Conservation (phyloP, 441 rosid species). For the Theobroma grandiflorum region DNA sequence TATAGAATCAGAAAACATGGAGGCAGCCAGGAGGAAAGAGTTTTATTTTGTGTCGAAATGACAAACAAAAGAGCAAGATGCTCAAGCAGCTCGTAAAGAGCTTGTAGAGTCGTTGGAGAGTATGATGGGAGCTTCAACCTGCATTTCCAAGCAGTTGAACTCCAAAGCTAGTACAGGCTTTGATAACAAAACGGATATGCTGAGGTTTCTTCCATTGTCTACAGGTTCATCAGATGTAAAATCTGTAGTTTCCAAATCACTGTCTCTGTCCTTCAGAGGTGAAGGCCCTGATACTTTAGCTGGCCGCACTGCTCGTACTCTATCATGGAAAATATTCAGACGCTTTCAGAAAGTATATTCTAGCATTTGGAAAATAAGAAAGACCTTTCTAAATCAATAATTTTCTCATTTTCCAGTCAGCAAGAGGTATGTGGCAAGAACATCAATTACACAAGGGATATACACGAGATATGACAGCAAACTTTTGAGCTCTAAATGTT, state of each 20-base stretch:
- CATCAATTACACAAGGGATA: background rate
- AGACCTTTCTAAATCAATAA: background rate
- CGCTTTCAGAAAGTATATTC: background rate
- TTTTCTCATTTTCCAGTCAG: background rate
- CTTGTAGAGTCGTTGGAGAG: conserved; percentile 39
- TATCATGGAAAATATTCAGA: conserved; percentile 29
- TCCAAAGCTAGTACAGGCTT: conserved; percentile 86
- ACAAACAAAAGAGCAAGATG: background rate
- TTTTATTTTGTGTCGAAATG: conserved; percentile 4
- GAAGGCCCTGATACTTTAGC: conserved; percentile 56
- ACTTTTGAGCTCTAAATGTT: background rate
- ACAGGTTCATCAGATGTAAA: conserved; percentile 20
- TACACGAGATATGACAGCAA: background rate
- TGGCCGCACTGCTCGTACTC: conserved; percentile 72
- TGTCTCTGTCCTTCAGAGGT: conserved; percentile 32
- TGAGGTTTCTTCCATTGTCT: conserved; percentile 47
- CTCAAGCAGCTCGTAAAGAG: conserved; percentile 40
- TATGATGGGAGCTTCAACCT: conserved; percentile 80
- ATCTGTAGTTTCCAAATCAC: conserved; percentile 26
- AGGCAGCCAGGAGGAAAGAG: background rate
- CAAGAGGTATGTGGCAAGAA: background rate
- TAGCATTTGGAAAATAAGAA: background rate
- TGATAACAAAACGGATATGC: conserved; percentile 75
- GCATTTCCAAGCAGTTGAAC: conserved; percentile 77
- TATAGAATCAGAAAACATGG: background rate